Evolutionary conservation across 768 basidiomycete genomes (phyloP).

Genomic region (Trametes sanguinea): DNA sequence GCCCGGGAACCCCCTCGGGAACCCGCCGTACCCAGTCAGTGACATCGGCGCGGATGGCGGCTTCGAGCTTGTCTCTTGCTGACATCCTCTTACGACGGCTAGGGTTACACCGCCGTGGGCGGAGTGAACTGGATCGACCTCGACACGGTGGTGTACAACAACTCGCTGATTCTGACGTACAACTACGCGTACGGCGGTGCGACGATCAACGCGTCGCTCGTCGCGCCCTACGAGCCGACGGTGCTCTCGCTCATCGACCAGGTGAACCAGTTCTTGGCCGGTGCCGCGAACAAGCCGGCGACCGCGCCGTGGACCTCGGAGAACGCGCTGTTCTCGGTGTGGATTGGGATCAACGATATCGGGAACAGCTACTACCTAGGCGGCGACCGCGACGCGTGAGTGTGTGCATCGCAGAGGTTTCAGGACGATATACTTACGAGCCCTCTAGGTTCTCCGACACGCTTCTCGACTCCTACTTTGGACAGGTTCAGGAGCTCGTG

Average conservation of each 20-base stretch:
- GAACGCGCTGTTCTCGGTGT: slow-evolving; percentile 65
- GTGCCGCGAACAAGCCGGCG: slow-evolving; percentile 49
- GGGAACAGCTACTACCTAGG: slow-evolving; percentile 51
- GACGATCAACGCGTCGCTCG: slow-evolving; percentile 60
- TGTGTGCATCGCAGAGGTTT: no score
- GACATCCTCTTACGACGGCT: neutral
- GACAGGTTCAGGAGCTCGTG: no score
- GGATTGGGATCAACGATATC: slow-evolving; percentile 74
- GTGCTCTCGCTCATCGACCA: slow-evolving; percentile 61
- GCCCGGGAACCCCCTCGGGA: slow-evolving; percentile 51
- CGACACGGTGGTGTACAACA: slow-evolving; percentile 53
- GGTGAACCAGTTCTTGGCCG: slow-evolving; percentile 56
- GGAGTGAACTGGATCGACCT: slow-evolving; percentile 64
- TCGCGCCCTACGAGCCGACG: slow-evolving; percentile 51
- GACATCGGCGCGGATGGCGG: no score
- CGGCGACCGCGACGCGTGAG: slow-evolving; percentile 53
- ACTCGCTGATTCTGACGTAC: slow-evolving; percentile 55
- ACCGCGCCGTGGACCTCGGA: slow-evolving; percentile 55
- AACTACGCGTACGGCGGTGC: slow-evolving; percentile 71
- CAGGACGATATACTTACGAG: no score
- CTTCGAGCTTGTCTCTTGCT: no score
- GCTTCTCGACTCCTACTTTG: no score
- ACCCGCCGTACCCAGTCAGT: slow-evolving; percentile 50
- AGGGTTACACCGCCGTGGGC: slow-evolving; percentile 53
- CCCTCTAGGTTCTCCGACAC: no score